Evolutionary conservation across 2,329 filamentous ascomycete species (phyloP), one percentile per base, ranked within the genome.

Genomic region (Phaeosphaeriaceae sp.): DNA sequence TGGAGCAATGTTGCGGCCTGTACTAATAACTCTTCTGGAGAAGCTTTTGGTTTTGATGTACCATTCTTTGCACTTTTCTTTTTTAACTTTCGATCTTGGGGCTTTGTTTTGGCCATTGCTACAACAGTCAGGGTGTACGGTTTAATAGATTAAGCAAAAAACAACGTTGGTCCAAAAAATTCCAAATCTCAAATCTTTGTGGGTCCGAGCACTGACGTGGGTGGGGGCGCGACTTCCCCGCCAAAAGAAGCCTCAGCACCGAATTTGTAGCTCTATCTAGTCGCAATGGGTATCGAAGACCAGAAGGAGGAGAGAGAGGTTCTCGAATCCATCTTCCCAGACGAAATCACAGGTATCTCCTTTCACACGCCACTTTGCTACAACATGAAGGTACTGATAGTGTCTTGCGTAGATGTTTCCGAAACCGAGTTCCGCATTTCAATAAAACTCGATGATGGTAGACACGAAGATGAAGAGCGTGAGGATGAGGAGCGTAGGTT

Each of bases 221-320:
- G 56, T 26, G 37, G 46, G 53, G 36, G 37, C 48, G 47, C 53
- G 52, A 41, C 44, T 47, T 47, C 58, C 58, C 58, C 59, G 50
- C 60, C 48, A 52, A 50, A 45, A 34, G 37, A 40, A 56, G 50
- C 58, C 52, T 54, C 49, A 53, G 43, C 57, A 42, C 33, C 20
- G 46, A 41, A 44, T 20, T 30, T 42, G 37, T 34, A 45, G 9
- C 33, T 33, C 16, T 40, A 43, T 41, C 21, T 42, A 17, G 64
- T 21, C 58, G 50, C 42, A 46, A 81, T 81, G 79, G 79, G 79
- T 20, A 61, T 73, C 50, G 93, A 97, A 81, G 94, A 99, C 53
- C 94, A 99, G 75, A 78, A 87, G 60, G 94, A 99, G 78, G 94
- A 99, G 82, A 87, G 92, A 54, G 94, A 99, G 76, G 93, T 99